phyloP scores from a whole-genome alignment of 495 filamentous ascomycete species.

The Podospora sp. region DNA sequence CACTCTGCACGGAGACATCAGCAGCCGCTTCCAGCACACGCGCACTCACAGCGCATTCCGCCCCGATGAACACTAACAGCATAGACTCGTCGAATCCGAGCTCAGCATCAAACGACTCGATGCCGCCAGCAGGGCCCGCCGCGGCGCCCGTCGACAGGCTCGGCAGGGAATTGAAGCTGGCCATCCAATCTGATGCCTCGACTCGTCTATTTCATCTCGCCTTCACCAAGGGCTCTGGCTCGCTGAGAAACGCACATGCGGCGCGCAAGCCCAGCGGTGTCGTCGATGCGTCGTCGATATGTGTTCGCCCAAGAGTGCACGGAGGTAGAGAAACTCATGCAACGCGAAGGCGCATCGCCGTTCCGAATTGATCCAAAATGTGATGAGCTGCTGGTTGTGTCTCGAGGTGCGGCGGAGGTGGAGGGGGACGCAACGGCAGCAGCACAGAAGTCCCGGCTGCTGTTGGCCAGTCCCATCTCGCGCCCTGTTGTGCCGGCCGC shows the following conservation, averaged over 20 bases:
- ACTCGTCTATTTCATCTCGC: constrained; percentile 36
- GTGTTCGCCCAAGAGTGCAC: not conserved
- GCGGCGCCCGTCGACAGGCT: constrained; percentile 41
- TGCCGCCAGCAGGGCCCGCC: constrained; percentile 33
- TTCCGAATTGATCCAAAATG: not conserved
- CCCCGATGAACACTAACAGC: constrained; percentile 37
- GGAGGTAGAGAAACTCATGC: not conserved
- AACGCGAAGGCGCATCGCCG: not conserved
- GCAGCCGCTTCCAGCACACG: not conserved
- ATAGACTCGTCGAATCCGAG: constrained; percentile 50
- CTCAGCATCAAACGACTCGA: constrained; percentile 46
- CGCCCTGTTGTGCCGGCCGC: not conserved
- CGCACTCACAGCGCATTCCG: not conserved
- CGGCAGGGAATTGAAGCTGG: constrained; percentile 52
- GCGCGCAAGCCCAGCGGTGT: not conserved
- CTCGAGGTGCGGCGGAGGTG: constrained; percentile 5
- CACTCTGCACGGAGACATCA: constrained; percentile 37
- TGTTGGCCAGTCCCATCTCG: constrained; percentile 4
- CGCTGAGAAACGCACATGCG: not conserved
- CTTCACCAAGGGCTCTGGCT: constrained; percentile 4
- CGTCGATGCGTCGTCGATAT: not conserved
- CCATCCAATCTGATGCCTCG: constrained; percentile 36
- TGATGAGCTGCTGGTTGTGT: constrained; percentile 1
- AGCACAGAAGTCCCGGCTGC: not conserved
- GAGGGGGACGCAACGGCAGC: not conserved